These are phyloP conservation scores for Barnettozyma populi DNA, from an alignment of 805 yeast genomes.

Conservation along the genomic window DNA sequence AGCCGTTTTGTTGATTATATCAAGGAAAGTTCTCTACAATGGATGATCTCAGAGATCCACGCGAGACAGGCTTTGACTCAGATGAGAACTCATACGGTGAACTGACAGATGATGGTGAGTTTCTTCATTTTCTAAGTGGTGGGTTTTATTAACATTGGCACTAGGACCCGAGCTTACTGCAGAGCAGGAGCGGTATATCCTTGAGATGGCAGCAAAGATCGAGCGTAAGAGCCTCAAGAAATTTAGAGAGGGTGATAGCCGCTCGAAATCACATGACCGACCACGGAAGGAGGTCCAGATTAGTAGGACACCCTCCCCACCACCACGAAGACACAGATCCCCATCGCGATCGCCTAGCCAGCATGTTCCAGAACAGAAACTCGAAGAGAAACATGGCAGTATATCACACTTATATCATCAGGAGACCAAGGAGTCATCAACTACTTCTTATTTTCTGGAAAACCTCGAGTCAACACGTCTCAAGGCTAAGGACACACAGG, in stretches of 20 bases:
- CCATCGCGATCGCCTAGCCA: background rate
- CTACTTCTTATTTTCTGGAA: constrained; percentile 31
- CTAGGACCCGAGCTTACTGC: background rate
- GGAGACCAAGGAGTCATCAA: constrained; percentile 7
- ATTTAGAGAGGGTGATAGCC: background rate
- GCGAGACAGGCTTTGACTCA: constrained; percentile 3
- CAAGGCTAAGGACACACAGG: constrained; percentile 21
- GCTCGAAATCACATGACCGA: background rate
- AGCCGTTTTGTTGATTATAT: background rate
- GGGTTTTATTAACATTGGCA: no score
- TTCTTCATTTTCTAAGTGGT: no score
- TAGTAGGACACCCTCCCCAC: constrained; percentile 2
- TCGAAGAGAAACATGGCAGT: background rate
- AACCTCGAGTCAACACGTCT: constrained; percentile 24
- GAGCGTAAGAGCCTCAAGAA: background rate
- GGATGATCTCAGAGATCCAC: constrained; percentile 15
- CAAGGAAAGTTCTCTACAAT: background rate
- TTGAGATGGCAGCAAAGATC: background rate
- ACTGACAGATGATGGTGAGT: constrained; percentile 13
- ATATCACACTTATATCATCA: background rate
- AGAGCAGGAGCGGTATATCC: background rate
- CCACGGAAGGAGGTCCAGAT: background rate
- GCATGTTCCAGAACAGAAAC: background rate
- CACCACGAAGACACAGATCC: background rate
- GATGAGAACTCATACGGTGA: constrained; percentile 9